phyloP scores from a whole-genome alignment of 495 filamentous ascomycete genomes.

The Penicillium waksmanii region DNA sequence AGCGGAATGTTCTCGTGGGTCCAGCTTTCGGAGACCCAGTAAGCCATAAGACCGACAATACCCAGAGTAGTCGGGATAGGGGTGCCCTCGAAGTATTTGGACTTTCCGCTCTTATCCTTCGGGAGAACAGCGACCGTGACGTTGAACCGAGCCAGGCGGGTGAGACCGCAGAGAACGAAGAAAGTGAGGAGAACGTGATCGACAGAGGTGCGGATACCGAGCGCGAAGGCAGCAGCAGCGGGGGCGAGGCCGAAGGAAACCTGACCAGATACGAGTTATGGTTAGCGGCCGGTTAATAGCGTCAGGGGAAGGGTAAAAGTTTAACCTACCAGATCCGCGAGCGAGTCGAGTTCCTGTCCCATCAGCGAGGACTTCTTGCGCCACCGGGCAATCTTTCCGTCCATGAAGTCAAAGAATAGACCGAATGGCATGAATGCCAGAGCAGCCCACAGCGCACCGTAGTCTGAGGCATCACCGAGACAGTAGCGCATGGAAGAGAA shows the following conservation, averaged over 20 bases:
- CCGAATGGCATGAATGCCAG: constrained; percentile 90
- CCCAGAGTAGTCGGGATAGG: constrained; percentile 89
- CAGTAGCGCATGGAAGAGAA: constrained; percentile 96
- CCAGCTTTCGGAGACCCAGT: constrained; percentile 83
- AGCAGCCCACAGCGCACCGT: constrained; percentile 74
- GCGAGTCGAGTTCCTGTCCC: constrained; percentile 97
- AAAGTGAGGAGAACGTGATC: constrained; percentile 85
- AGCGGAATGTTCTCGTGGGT: constrained; percentile 74
- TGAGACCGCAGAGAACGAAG: constrained; percentile 94
- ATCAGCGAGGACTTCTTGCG: constrained; percentile 93
- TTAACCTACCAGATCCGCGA: constrained; percentile 83
- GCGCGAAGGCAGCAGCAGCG: constrained; percentile 81
- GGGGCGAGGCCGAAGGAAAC: constrained; percentile 95
- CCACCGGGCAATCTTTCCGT: constrained; percentile 95
- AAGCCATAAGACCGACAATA: constrained; percentile 84
- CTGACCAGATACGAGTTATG: constrained; percentile 44
- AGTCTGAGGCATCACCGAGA: constrained; percentile 69
- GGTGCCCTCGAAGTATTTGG: constrained; percentile 93
- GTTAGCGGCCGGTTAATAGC: neutral
- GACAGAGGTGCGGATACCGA: constrained; percentile 83
- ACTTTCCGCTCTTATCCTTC: constrained; percentile 90
- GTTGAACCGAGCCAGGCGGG: constrained; percentile 94
- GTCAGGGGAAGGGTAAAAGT: neutral
- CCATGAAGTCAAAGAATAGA: constrained; percentile 98
- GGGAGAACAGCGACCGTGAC: constrained; percentile 87